These are phyloP conservation scores for Ophiostoma pallidulum DNA, from an alignment of 2,329 filamentous ascomycete genomes.

Conservation along the genomic window DNA sequence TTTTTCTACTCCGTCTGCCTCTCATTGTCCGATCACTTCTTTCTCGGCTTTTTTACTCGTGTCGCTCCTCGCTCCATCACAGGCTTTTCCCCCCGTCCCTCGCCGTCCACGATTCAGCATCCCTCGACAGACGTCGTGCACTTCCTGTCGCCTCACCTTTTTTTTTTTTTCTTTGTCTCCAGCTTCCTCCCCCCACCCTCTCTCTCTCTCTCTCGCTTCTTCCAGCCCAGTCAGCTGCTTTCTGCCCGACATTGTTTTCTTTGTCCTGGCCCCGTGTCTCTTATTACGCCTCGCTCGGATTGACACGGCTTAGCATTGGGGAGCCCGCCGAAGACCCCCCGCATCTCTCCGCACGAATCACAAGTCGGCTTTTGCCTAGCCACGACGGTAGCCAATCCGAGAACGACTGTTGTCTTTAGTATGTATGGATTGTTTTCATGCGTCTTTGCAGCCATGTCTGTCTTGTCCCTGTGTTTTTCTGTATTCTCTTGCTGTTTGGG, in stretches of 20 bases:
- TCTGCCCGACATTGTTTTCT: background rate
- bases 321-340: background rate
- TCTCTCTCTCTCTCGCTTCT: background rate
- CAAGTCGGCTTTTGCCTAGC: background rate
- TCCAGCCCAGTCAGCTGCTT: background rate
- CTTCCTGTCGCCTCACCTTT: background rate
- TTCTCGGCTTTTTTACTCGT: no score
- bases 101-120: no score
- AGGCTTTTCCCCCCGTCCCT: background rate
- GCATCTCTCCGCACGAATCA: background rate
- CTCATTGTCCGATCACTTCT: no score
- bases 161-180: background rate
- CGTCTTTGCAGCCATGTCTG: no score
- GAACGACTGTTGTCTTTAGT: no score
- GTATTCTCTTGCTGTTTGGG: no score
- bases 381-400: no score
- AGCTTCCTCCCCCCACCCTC: background rate
- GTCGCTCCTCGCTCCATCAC: background rate
- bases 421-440: no score
- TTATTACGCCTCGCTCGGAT: slow-evolving; percentile 1
- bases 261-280: background rate
- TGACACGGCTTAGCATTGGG: background rate
- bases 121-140: no score
- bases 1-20: no score
- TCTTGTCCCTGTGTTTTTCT: no score